A percentile compares a stretch with the other conserved stretches of the same genome.
phyloP scores from a whole-genome alignment of 2,329 filamentous ascomycete species.

The Catunica adiposa region DNA sequence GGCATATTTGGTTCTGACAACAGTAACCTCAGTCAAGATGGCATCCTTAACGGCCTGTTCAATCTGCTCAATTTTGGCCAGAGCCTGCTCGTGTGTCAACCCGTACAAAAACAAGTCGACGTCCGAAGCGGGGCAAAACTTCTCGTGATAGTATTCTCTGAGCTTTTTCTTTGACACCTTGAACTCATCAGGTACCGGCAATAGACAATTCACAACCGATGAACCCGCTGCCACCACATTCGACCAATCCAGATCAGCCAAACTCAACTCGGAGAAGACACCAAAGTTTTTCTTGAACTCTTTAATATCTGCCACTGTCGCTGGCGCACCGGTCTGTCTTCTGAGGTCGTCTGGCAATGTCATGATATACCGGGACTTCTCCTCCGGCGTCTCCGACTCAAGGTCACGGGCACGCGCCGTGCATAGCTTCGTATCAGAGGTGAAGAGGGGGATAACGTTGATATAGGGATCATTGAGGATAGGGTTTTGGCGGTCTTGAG shows the following conservation, averaged over 20 bases:
- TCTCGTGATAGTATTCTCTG: slow-evolving; percentile 65
- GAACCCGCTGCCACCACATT: slow-evolving; percentile 72
- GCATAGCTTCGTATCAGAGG: slow-evolving; percentile 36
- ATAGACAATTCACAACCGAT: slow-evolving; percentile 60
- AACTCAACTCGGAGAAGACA: slow-evolving; percentile 63
- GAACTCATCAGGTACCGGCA: slow-evolving; percentile 51
- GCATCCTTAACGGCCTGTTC: slow-evolving; percentile 37
- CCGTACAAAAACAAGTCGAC: slow-evolving; percentile 78
- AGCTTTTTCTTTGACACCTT: slow-evolving; percentile 44
- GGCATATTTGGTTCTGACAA: slow-evolving; percentile 71
- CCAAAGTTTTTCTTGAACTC: slow-evolving; percentile 68
- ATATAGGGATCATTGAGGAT: slow-evolving; percentile 38
- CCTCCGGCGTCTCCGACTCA: slow-evolving; percentile 37
- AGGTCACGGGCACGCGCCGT: slow-evolving; percentile 46
- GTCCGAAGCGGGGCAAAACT: slow-evolving; percentile 67
- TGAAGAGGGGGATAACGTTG: slow-evolving; percentile 53
- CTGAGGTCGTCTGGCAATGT: slow-evolving; percentile 44
- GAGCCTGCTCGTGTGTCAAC: slow-evolving; percentile 56
- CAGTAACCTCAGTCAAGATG: slow-evolving; percentile 58
- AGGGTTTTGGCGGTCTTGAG: slow-evolving; percentile 44
- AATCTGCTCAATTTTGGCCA: slow-evolving; percentile 73
- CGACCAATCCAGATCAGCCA: slow-evolving; percentile 62
- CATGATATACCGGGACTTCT: slow-evolving; percentile 55
- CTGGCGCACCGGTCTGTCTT: slow-evolving; percentile 43
- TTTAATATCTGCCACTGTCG: slow-evolving; percentile 47